Evolutionary conservation across 148 eudicot species (phyloP).

Genomic region (Diospyros lotus): DNA sequence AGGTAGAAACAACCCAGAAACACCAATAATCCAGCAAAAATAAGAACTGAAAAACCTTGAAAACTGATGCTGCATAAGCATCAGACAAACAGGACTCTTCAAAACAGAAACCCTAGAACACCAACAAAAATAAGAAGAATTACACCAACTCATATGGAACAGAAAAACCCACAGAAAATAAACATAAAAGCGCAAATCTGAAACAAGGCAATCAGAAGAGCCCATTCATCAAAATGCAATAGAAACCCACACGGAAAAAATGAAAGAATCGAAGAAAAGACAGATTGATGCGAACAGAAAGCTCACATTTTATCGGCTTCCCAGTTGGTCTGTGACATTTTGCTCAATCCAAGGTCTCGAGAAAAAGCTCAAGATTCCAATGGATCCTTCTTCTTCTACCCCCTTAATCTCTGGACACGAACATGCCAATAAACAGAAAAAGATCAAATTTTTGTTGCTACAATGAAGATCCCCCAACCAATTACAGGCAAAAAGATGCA

Average conservation of each 20-base stretch:
- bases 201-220: constrained; percentile 1
- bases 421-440: background rate
- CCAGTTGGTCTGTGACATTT: constrained; percentile 89
- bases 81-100: background rate
- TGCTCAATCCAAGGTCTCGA: constrained; percentile 12
- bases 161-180: background rate
- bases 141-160: background rate
- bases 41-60: constrained; percentile 17
- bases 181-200: constrained; percentile 22
- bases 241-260: background rate
- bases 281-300: background rate
- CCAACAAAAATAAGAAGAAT: background rate
- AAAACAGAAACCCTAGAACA: constrained; percentile 17
- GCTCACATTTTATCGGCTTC: constrained; percentile 93
- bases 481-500: background rate
- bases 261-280: background rate
- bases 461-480: constrained; percentile 6
- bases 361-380: background rate
- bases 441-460: background rate
- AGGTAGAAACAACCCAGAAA: constrained; percentile 3
- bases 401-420: constrained; percentile 12
- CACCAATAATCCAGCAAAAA: background rate
- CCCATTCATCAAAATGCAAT: background rate
- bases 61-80: background rate
- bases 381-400: background rate